phyloP scores from a whole-genome alignment of 345 rosid genomes.

The Eutrema yunnanense region DNA sequence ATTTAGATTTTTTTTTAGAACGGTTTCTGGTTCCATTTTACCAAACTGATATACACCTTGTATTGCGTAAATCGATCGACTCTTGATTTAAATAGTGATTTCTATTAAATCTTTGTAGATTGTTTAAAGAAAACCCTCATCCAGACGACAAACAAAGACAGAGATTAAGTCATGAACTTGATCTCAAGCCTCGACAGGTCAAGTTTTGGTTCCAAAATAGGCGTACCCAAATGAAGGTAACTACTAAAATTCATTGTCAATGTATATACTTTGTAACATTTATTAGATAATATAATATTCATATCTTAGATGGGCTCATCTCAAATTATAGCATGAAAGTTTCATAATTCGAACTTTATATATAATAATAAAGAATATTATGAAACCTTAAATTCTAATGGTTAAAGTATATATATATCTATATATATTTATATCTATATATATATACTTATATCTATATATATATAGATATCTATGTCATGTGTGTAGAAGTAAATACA shows the following conservation, averaged over 20 bases:
- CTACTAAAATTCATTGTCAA: neutral
- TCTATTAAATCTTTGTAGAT: conserved; percentile 34
- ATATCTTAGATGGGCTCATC: neutral
- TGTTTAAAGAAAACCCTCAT: conserved; percentile 92
- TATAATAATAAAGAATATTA: neutral
- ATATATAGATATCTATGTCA: neutral
- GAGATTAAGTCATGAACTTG: conserved; percentile 82
- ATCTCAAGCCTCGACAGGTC: conserved; percentile 94
- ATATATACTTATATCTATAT: no score
- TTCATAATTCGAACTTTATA: neutral
- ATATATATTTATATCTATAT: no score
- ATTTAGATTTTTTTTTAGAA: neutral
- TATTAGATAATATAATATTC: neutral
- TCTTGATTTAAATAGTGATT: neutral
- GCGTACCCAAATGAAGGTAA: conserved; percentile 96
- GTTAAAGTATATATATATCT: neutral
- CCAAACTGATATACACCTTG: neutral
- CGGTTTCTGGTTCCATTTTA: neutral
- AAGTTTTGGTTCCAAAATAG: conserved; percentile 99
- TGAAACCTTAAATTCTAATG: neutral
- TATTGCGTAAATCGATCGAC: neutral
- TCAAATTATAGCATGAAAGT: neutral
- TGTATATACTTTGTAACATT: neutral
- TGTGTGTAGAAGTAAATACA: neutral
- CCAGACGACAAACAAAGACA: conserved; percentile 93